These are phyloP conservation scores for Alternaria ventricosa DNA, from an alignment of 2,329 filamentous ascomycete genomes.

Conservation along the genomic window DNA sequence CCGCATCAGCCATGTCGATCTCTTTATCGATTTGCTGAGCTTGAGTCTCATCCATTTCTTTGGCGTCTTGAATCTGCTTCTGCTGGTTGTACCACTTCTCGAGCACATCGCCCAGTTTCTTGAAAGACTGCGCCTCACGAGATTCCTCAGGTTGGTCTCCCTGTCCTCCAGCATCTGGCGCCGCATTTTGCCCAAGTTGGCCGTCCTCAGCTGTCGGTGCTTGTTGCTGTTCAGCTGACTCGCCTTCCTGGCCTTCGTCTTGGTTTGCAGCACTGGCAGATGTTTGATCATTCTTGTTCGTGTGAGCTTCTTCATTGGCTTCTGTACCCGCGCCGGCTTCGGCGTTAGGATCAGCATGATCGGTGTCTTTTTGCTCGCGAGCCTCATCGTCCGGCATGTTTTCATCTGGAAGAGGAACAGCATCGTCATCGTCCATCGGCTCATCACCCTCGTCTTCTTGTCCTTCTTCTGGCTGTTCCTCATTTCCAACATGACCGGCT, in stretches of 20 bases:
- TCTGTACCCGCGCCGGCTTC: conserved; percentile 72
- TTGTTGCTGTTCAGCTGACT: conserved; percentile 69
- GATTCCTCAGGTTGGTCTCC: conserved; percentile 50
- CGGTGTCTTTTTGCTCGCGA: conserved; percentile 55
- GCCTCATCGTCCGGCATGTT: conserved; percentile 60
- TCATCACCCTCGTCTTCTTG: conserved; percentile 57
- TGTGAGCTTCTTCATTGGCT: conserved; percentile 61
- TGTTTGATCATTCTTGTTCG: conserved; percentile 65
- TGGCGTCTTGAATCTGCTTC: conserved; percentile 69
- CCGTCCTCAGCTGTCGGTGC: conserved; percentile 70
- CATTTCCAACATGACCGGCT: conserved; percentile 44
- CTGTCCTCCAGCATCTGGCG: conserved; percentile 46
- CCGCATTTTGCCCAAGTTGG: conserved; percentile 46
- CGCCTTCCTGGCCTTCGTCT: conserved; percentile 70
- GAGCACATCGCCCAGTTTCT: conserved; percentile 90
- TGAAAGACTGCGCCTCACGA: conserved; percentile 74
- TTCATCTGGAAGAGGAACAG: conserved; percentile 52
- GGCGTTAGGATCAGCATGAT: conserved; percentile 58
- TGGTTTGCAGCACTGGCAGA: conserved; percentile 65
- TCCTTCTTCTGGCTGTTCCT: conserved; percentile 54
- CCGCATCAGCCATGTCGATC: conserved; percentile 76
- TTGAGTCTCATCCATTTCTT: conserved; percentile 59
- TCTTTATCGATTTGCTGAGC: conserved; percentile 59
- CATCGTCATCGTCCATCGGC: conserved; percentile 52
- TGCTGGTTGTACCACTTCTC: conserved; percentile 93